These are phyloP conservation scores for Moniliophthora roreri DNA, from an alignment of 1,284 basidiomycete species.

Conservation along the genomic window DNA sequence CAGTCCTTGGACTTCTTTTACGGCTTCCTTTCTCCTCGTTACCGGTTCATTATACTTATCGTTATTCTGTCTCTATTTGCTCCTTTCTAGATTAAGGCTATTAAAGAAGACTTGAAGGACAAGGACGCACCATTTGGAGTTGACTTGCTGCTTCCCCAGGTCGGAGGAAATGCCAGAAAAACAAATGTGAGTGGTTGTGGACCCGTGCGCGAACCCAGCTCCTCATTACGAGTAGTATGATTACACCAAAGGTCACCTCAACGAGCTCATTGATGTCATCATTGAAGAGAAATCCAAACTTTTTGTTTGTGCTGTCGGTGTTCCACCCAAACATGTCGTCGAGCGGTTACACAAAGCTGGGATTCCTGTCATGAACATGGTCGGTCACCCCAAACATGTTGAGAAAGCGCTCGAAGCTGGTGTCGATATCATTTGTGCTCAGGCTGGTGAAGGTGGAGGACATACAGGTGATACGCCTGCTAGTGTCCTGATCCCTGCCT, in stretches of 20 bases:
- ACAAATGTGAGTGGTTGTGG: constrained; percentile 63
- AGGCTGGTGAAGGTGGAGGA: constrained; percentile 86
- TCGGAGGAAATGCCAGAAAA: constrained; percentile 80
- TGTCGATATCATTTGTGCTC: constrained; percentile 87
- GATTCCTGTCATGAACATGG: constrained; percentile 90
- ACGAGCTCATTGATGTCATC: constrained; percentile 83
- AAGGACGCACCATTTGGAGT: constrained; percentile 83
- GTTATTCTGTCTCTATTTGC: not conserved
- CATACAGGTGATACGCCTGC: constrained; percentile 77
- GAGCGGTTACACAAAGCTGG: constrained; percentile 79
- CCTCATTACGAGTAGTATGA: constrained; percentile 50
- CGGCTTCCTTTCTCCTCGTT: not conserved
- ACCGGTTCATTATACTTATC: too few relatives aligned
- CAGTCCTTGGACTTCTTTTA: constrained; percentile 16
- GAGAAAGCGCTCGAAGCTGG: constrained; percentile 77
- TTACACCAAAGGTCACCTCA: constrained; percentile 78
- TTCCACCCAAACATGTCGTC: constrained; percentile 77
- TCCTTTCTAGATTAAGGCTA: constrained; percentile 57
- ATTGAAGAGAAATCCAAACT: constrained; percentile 82
- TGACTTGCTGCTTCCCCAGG: constrained; percentile 81
- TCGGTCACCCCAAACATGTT: constrained; percentile 88
- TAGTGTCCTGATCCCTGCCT: constrained; percentile 80
- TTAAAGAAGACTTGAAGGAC: constrained; percentile 71
- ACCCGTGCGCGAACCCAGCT: not conserved
- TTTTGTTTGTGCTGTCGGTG: constrained; percentile 86